phyloP scores from a whole-genome alignment of 1,139 yeast species.

The Pneumocystis canis region DNA sequence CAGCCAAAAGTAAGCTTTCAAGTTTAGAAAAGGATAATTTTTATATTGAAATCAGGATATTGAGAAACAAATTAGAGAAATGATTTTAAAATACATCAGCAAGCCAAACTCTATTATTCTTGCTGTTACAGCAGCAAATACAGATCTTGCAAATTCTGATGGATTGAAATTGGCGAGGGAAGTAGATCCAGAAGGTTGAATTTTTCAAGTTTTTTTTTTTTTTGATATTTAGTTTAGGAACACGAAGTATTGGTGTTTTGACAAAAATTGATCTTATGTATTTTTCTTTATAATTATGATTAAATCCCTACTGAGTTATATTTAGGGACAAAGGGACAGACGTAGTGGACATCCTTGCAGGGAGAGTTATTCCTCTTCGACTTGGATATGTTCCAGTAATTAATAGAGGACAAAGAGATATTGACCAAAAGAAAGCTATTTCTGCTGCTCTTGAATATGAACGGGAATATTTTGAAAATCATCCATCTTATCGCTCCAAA shows the following conservation, averaged over 20 bases:
- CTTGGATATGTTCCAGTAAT: constrained; percentile 96
- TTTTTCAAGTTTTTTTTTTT: not conserved
- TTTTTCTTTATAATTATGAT: not conserved
- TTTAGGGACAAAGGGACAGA: constrained; percentile 80
- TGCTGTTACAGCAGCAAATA: constrained; percentile 93
- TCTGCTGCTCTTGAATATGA: constrained; percentile 80
- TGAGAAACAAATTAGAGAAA: constrained; percentile 84
- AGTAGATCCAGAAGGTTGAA: constrained; percentile 89
- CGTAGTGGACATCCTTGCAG: constrained; percentile 90
- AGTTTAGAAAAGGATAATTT: not conserved
- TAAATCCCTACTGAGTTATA: not conserved
- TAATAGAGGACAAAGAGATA: constrained; percentile 94
- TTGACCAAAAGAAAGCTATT: constrained; percentile 72
- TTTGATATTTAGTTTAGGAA: constrained; percentile 6
- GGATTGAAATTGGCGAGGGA: constrained; percentile 93
- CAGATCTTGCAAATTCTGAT: constrained; percentile 94
- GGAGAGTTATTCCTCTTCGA: constrained; percentile 86
- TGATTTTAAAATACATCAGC: constrained; percentile 84
- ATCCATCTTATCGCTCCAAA: constrained; percentile 88
- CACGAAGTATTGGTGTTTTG: constrained; percentile 86
- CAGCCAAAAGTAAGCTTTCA: constrained; percentile 49
- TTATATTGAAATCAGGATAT: constrained; percentile 36
- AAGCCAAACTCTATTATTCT: constrained; percentile 92
- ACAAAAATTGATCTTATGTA: constrained; percentile 89
- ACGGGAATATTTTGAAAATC: constrained; percentile 64